phyloP scores from a whole-genome alignment of 768 basidiomycete species.

The Neoboletus subvelutipes region DNA sequence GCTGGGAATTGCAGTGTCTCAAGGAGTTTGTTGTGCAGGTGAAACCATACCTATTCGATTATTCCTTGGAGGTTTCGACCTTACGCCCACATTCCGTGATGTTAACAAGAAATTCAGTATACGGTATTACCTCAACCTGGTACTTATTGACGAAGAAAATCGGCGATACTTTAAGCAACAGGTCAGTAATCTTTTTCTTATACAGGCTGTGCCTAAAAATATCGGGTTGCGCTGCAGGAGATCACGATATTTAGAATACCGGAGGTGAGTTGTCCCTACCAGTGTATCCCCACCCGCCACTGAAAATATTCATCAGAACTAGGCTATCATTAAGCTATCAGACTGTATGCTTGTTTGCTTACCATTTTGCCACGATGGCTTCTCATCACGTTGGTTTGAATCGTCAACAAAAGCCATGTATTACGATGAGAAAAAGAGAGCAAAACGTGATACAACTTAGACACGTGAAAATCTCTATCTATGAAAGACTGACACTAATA shows the following conservation, averaged over 20 bases:
- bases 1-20: not conserved
- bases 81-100: conserved; percentile 98
- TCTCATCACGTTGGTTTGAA: conserved; percentile 4
- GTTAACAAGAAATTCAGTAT: conserved; percentile 99
- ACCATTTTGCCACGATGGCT: conserved; percentile 1
- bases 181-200: conserved; percentile 38
- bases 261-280: conserved; percentile 49
- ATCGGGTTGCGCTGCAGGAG: conserved; percentile 46
- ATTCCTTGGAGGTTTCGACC: conserved; percentile 96
- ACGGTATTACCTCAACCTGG: conserved; percentile 95
- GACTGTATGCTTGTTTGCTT: conserved; percentile 6
- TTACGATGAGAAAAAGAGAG: not conserved
- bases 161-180: conserved; percentile 97
- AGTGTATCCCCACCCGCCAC: not conserved
- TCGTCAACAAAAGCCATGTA: not conserved
- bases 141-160: conserved; percentile 98
- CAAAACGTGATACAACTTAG: not conserved
- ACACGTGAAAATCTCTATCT: not conserved
- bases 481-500: conserved; percentile 9
- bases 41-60: conserved; percentile 98
- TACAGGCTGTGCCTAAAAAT: not conserved
- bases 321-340: conserved; percentile 14
- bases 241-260: conserved; percentile 91
- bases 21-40: conserved; percentile 45
- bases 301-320: conserved; percentile 33